Base-by-base conservation (phyloP, 805 yeast genomes). In the Yamadazyma paraphyllophila region DNA sequence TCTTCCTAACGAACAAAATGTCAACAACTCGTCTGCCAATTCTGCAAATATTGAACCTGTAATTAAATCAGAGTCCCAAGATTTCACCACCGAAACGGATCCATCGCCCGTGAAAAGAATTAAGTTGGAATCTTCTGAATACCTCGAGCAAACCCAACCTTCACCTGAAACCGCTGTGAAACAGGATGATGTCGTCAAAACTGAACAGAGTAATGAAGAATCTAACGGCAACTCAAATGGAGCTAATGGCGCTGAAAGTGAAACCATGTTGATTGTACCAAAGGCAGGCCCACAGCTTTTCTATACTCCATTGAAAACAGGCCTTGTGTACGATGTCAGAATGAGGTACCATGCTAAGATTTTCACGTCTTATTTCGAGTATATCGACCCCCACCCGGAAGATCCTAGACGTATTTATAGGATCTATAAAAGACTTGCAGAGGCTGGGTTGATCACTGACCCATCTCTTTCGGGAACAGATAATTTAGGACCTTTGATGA, bases 301-400 rank as follows among this genome's bases (percentile, higher is more conserved):
- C 44, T 87, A 87, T 60, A 74, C 78, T 17, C 88, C 87, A 2
- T 67, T 86, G 57, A 92, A 90, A 62, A 92, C 99, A 0, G 99
- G 99, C 0, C 69, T 94, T 7, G 92, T 96, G 48, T 94, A 94
- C 66, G 99, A 94, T 63, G 97, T 90, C 15, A 76, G 98, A 51
- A 94, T 94, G 98, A 77, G 99, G 50, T 94, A 92, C 64, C 99
- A 94, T 63, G 96, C 97, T 33, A 88, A 90, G 61, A 84, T 94
- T 43, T 91, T 87, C 67, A 88, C 96, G 2, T 85, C 94, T 1
- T 88, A 92, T 55, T 87, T 81, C 57, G 97, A 92, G 63, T 92
- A 92, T 65, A 88, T 92, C 43, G 99, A 94, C 61, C 99, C 98
- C 2, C 99, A 94, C 62, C 99, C 99, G 4, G 99, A 94, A 63